Conservation (phyloP, 2,329 filamentous ascomycete genomes). For the Epichloe elymi region DNA sequence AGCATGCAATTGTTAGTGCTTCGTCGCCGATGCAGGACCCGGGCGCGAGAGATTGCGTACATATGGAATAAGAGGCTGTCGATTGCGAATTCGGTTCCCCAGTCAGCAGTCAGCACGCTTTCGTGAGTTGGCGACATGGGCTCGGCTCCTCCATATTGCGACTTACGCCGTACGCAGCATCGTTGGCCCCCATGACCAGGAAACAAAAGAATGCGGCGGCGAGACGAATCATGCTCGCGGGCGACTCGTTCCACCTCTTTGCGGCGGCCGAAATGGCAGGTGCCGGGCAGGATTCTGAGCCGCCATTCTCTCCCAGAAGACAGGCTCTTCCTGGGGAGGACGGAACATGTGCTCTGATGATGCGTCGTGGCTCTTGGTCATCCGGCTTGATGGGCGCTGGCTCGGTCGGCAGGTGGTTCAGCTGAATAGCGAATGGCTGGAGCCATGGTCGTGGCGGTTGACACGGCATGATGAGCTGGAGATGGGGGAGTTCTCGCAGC, state of each 20-base stretch:
- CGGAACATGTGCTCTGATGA: background rate
- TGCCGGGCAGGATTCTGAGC: background rate
- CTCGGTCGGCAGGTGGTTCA: background rate
- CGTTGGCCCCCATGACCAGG: constrained; percentile 43
- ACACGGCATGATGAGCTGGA: background rate
- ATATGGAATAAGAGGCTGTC: constrained; percentile 36
- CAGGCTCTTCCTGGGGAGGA: background rate
- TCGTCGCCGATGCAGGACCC: too few relatives aligned
- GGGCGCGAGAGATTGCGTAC: constrained; percentile 18
- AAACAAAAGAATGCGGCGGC: constrained; percentile 44
- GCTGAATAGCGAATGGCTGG: background rate
- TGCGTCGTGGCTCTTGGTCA: background rate
- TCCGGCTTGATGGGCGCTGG: background rate
- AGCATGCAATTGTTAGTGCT: background rate
- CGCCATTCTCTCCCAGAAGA: background rate
- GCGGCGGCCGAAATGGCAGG: background rate
- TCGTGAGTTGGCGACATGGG: background rate
- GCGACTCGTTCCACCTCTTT: constrained; percentile 36
- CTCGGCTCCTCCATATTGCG: background rate
- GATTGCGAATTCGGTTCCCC: background rate
- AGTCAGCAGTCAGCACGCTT: constrained; percentile 1
- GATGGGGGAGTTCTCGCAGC: background rate
- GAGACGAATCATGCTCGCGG: constrained; percentile 33
- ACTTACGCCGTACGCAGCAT: constrained; percentile 44
- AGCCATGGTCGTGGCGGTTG: background rate